These are phyloP conservation scores for Straminergon stramineum DNA, from an alignment of 225 moss, liverwort and hornwort species.

Conservation along the genomic window DNA sequence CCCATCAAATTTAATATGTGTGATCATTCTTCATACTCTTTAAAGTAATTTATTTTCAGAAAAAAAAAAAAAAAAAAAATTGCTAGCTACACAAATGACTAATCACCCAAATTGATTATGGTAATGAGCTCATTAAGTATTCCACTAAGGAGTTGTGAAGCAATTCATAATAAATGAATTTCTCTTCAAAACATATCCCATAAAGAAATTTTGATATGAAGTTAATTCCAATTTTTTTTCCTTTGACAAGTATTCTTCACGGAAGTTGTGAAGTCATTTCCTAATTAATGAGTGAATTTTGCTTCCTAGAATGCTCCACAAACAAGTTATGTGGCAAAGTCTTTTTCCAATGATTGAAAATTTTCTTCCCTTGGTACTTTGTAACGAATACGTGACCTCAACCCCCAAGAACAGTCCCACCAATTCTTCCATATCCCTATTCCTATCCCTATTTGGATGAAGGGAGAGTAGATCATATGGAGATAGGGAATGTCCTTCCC, in stretches of 20 bases:
- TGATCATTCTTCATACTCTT: background rate
- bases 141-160: background rate
- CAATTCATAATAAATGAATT: background rate
- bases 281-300: background rate
- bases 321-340: background rate
- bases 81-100: background rate
- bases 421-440: too few species aligned
- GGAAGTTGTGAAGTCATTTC: background rate
- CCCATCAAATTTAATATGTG: background rate
- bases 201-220: background rate
- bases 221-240: background rate
- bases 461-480: too few species aligned
- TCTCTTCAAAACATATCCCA: background rate
- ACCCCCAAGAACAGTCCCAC: too few species aligned
- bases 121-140: background rate
- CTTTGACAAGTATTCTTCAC: background rate
- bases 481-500: too few species aligned
- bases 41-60: too few species aligned
- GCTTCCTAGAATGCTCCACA: background rate
- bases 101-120: fast-evolving
- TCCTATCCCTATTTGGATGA: too few species aligned
- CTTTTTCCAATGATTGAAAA: background rate
- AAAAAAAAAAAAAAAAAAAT: background rate
- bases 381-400: background rate
- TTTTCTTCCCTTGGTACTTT: background rate